Base-by-base conservation (phyloP, 495 filamentous ascomycete species). In the Lepidopterella palustris region DNA sequence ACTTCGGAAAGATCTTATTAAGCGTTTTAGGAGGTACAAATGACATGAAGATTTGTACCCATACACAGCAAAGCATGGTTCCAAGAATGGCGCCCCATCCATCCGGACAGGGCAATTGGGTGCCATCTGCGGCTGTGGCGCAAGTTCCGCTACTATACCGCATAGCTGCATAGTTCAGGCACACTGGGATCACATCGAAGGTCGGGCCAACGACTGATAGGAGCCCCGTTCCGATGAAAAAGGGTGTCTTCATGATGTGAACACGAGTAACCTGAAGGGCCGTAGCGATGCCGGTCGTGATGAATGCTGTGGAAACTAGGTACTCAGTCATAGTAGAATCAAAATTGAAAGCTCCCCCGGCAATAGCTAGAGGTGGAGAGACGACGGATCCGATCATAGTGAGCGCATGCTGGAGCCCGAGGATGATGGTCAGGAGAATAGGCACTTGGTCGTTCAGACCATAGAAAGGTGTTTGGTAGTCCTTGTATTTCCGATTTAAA, bases 211-310 rank as follows among this genome's bases (percentile, higher is more conserved):
- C 72, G 18, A 75, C 73, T 8, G 60, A 65, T 20, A 75, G 57
- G 54, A 75, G 66, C 2, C 73, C 73, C 1, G 73, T 75, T 8
- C 73, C 73, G 29, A 75, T 67, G 51, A 66, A 75, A 50, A 75
- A 67, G 1, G 73, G 71, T 15, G 73, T 73, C 47, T 71, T 70
- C 51, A 66, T 65, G 48, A 75, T 67, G 28, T 68, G 64, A 15
- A 75, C 65, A 11, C 73, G 69, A 11, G 70, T 62, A 45, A 75
- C 74, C 58, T 75, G 73, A 35, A 75, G 65, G 20, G 72, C 67
- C 9, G 69, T 68, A 31, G 74, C 72, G 35, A 72, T 65, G 3
- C 73, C 73, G 9, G 73, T 71, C 6, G 74, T 71, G 60, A 75
- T 75, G 40, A 75, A 68, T 6, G 73, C 70, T 5, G 66, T 64